Percentiles rank a stretch among this genome's conserved stretches.
Conservation (phyloP, 2,329 filamentous ascomycete species). For the Aspergillus aculeatinus region DNA sequence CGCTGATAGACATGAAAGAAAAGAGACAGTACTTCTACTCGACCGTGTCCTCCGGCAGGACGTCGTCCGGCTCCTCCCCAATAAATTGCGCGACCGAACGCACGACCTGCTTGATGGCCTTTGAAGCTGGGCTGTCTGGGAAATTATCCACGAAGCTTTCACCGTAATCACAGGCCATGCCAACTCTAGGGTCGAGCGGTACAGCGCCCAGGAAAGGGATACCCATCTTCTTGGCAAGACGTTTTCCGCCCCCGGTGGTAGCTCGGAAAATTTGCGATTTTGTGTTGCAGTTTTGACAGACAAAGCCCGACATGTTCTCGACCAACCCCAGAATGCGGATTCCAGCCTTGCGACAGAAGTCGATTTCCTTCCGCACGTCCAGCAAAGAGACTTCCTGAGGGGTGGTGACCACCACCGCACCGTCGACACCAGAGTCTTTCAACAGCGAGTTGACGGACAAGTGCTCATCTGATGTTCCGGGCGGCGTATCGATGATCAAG, state of each 20-base stretch:
- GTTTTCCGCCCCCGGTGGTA: conserved; percentile 81
- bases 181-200: conserved; percentile 87
- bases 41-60: conserved; percentile 37
- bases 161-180: conserved; percentile 94
- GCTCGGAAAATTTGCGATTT: conserved; percentile 81
- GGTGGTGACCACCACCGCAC: conserved; percentile 88
- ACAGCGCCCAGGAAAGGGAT: conserved; percentile 89
- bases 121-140: conserved; percentile 86
- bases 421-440: conserved; percentile 87
- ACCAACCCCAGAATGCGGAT: conserved; percentile 86
- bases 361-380: conserved; percentile 94
- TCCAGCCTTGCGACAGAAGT: conserved; percentile 93
- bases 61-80: conserved; percentile 59
- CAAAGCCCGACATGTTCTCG: conserved; percentile 97
- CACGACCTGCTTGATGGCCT: conserved; percentile 78
- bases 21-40: conserved; percentile 22
- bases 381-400: conserved; percentile 91
- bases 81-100: conserved; percentile 66
- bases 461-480: conserved; percentile 93
- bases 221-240: conserved; percentile 78
- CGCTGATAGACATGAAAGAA: conserved; percentile 20
- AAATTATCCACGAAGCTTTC: conserved; percentile 96
- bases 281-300: conserved; percentile 87
- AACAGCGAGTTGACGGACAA: conserved; percentile 89
- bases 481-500: conserved; percentile 89